Base-by-base conservation (phyloP, 1,284 basidiomycete genomes). In the Moesziomyces antarcticus region DNA sequence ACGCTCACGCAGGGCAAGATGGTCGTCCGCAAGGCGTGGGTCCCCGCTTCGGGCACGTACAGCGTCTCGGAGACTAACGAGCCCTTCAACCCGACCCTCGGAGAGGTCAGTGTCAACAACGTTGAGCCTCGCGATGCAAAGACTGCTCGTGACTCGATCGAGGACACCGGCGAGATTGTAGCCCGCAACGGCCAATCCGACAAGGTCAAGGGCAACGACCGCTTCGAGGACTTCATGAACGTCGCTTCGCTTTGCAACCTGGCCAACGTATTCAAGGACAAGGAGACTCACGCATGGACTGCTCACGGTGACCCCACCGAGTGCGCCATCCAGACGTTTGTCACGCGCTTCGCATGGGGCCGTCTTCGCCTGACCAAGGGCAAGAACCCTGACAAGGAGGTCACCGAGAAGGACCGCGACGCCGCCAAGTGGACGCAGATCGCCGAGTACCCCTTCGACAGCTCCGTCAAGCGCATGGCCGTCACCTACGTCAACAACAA, bases 301-400 rank as follows among this genome's bases (percentile, higher is more conserved):
- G 88, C 89, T 0, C 88, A 89, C 47, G 91, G 91, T 30, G 90
- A 91, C 75, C 89, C 90, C 1, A 91, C 91, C 18, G 86, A 86
- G 57, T 83, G 84, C 50, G 89, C 89, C 0, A 86, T 91, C 7
- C 89, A 90, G 81, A 89, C 90, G 8, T 89, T 89, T 56, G 88
- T 88, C 0, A 87, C 88, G 70, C 75, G 85, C 13, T 85, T 85
- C 63, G 78, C 71, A 30, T 82, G 79, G 81, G 73, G 65, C 25
- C 63, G 78, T 10, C 37, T 56, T 24, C 53, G 59, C 44, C 70
- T 82, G 18, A 77, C 78, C 25, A 78, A 82, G 63, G 73, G 68
- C 16, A 46, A 43, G 48, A 67, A 71, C 24, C 67, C 60, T 6
- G 62, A 64, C 51, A 66, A 73, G 57, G 70, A 74, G 37, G 76